Percentiles rank a stretch among this genome's conserved stretches.
Conservation (phyloP, 805 yeast species). For the Starmera caribaea region DNA sequence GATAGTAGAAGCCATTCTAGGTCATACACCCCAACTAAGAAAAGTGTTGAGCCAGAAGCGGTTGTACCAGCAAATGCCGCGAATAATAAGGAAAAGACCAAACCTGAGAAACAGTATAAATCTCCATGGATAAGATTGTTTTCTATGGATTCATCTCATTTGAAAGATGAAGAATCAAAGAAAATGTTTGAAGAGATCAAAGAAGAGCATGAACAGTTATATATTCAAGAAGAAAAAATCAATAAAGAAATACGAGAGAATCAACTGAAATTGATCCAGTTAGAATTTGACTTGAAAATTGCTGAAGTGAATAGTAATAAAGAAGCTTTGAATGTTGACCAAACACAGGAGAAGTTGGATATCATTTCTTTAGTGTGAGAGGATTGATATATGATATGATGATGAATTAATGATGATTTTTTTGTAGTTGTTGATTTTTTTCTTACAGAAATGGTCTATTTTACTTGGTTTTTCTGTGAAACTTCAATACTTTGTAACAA, state of each 20-base stretch:
- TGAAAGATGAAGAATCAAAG: not conserved
- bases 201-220: constrained; percentile 7
- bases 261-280: constrained; percentile 11
- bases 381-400: too few relatives aligned
- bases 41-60: not conserved
- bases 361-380: constrained; percentile 12
- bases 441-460: too few relatives aligned
- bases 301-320: constrained; percentile 19
- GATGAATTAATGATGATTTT: not conserved
- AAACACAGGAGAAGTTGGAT: constrained; percentile 26
- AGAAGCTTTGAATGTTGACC: constrained; percentile 22
- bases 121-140: constrained; percentile 10
- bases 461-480: too few relatives aligned
- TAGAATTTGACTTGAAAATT: constrained; percentile 18
- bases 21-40: not conserved
- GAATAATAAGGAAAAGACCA: not conserved
- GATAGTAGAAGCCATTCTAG: not conserved
- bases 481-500: too few relatives aligned
- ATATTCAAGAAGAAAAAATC: constrained; percentile 13
- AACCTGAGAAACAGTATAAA: not conserved
- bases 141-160: constrained; percentile 1
- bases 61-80: not conserved
- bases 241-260: constrained; percentile 17
- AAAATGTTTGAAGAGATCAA: constrained; percentile 2
- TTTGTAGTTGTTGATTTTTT: constrained; percentile 2